phyloP scores from a whole-genome alignment of 2,329 filamentous ascomycete species.

The Colletotrichum cereale region DNA sequence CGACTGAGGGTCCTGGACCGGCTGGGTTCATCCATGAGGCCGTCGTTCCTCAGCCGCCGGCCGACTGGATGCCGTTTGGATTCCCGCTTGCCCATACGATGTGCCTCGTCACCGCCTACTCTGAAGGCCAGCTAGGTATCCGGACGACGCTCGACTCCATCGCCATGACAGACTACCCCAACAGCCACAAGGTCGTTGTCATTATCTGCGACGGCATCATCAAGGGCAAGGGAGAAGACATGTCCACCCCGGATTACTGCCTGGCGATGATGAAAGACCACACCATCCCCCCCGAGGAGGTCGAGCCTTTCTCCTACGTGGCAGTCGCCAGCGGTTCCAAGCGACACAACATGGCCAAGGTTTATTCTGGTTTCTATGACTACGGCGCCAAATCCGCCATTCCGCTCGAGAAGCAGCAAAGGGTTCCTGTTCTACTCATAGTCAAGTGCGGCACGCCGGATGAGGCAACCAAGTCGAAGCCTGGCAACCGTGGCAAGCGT shows the following conservation, averaged over 20 bases:
- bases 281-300: slow-evolving; percentile 82
- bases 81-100: slow-evolving; percentile 94
- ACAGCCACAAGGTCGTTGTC: slow-evolving; percentile 97
- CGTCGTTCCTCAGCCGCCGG: slow-evolving; percentile 94
- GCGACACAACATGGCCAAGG: slow-evolving; percentile 99
- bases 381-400: slow-evolving; percentile 87
- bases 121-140: slow-evolving; percentile 92
- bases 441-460: slow-evolving; percentile 96
- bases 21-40: slow-evolving; percentile 96
- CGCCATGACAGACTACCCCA: slow-evolving; percentile 97
- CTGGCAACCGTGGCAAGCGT: slow-evolving; percentile 97
- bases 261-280: slow-evolving; percentile 96
- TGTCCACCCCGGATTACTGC: slow-evolving; percentile 90
- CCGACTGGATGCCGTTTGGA: slow-evolving; percentile 97
- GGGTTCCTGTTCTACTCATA: slow-evolving; percentile 96
- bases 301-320: slow-evolving; percentile 93
- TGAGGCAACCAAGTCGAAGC: slow-evolving; percentile 84
- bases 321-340: slow-evolving; percentile 96
- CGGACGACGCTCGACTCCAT: slow-evolving; percentile 96
- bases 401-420: slow-evolving; percentile 88
- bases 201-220: slow-evolving; percentile 98
- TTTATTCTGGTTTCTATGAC: slow-evolving; percentile 98
- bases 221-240: slow-evolving; percentile 90
- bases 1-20: slow-evolving; percentile 80
- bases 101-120: slow-evolving; percentile 96